Base-by-base conservation (phyloP, 208 protist genomes). In the Leishmania tarentolae region DNA sequence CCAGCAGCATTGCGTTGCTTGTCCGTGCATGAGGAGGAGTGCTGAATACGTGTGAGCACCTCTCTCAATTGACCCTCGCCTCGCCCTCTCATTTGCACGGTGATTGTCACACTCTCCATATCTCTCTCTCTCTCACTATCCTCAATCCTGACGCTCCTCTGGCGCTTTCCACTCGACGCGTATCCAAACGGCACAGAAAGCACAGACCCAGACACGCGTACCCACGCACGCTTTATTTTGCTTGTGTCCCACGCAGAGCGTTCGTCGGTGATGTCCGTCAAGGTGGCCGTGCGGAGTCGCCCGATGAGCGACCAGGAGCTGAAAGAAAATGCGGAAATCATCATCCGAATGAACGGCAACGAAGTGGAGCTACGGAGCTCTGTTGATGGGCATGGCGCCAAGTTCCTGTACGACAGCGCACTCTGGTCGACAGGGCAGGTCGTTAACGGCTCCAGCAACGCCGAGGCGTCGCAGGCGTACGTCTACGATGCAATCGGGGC, bases 211-310 rank as follows among this genome's bases (percentile, higher is more conserved):
- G 7, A 35, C 40, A 37, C 2, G 31, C 24, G 31, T 1, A n/a
- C 28, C 47, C 40, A 6, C 69, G 28, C 46, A 11, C 50, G n/a
- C 72, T 53, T 61, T 42, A 6, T n/a, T 44, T 42, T 63, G 72
- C 15, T 13, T 28, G 19, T n/a, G 6, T 4, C 3, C 6, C 35
- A 8, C 31, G 72, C 72, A 56, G 17, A 9, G 31, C 50, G 19
- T 31, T 50, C 46, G 72, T 61, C 31, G 37, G 52, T 3, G 57
- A 95, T 96, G 90, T 93, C 90, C 63, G 92, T 97, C 46, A 93
- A 93, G 74, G 94, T 97, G 17, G 93, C 91, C 8, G 92, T 96
- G 35, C 87, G 94, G 3, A 90, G 90, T 37, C 83, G 93, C 3
- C 91, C 92, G 3, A 83, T 96, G 61, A 96, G 80, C 82, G 83